Evolutionary conservation across 108 stramenopile species (phyloP).

Genomic region (Epipyxis sp.): DNA sequence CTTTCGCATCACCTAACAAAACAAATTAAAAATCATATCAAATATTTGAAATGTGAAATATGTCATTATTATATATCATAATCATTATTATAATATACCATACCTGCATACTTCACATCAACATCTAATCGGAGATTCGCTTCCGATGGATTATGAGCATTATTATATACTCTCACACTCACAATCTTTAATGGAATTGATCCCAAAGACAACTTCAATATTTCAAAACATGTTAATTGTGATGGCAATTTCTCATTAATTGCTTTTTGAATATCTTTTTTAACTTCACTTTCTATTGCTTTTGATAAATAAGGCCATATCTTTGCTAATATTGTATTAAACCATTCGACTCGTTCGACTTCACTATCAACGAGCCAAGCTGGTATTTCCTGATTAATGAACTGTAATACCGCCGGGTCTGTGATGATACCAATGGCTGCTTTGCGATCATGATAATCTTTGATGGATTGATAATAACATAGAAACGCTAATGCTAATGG

Average conservation of each 20-base stretch:
- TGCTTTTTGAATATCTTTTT: background rate
- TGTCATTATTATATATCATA: too few species aligned
- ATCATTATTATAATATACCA: background rate
- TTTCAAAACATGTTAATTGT: background rate
- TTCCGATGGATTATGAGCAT: background rate
- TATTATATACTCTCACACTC: background rate
- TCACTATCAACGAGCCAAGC: background rate
- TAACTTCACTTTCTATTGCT: background rate
- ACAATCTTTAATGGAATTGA: background rate
- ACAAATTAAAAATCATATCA: background rate
- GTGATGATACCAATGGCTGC: slow-evolving; percentile 1
- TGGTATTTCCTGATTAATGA: background rate
- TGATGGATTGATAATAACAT: background rate
- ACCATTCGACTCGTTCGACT: background rate
- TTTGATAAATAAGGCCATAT: background rate
- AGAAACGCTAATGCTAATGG: background rate
- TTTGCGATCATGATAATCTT: background rate
- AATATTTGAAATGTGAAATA: too few species aligned
- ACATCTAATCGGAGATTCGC: background rate
- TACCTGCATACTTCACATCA: background rate
- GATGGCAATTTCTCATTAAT: background rate
- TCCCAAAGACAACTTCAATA: background rate
- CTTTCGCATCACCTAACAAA: background rate
- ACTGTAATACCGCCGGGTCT: background rate
- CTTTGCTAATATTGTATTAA: background rate